Base-by-base conservation (phyloP, 202 grass and related monocot species). In the Eragrostis tef region DNA sequence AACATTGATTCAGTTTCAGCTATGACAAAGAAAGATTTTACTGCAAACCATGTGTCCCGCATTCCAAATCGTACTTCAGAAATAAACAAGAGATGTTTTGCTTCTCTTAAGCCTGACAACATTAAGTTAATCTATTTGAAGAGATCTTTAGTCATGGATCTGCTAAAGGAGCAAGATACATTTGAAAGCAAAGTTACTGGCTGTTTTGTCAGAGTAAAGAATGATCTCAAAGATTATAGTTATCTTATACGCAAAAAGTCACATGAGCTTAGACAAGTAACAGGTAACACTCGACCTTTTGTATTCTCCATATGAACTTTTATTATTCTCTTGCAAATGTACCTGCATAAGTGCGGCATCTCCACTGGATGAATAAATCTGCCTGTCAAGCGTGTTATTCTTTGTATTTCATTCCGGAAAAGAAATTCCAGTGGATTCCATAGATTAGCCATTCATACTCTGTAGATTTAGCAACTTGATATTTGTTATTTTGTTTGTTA, bases 201-300 rank as follows among this genome's bases (percentile, higher is more conserved):
- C 9, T 98, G 87, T 75, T 98, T 93, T 75, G 90, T 95, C 25
- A 93, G 92, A 85, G 80, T 98, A 60, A 98, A 91, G 79, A 83
- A 83, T 84, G 85, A 91, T 57, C 92, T 14, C 13, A 90, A 81
- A 46, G 90, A 90, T 60, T 93, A 68, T 71, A 54, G 6, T 56
- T 85, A 81, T 60, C 16, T 22, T 50, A 77, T 56, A 70, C 87
- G 71, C 48, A 43, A 77, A 85, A 90, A 69, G 70, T 2, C 83
- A 6, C 81, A 89, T 85, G 81, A 93, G 52, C 83, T 98, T 75
- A 92, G 96, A 45, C 87, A 83, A 78, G 87, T 98, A 63, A 91
- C 74, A 75, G 89, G 96, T 97, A 86, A 90, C 71, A 29, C 80
- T 62, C n/a, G 73, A 63, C 11, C 53, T 24, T 62, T 85, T 31